Percentiles rank a stretch among this genome's conserved stretches.
phyloP scores from a whole-genome alignment of 495 filamentous ascomycete genomes.

The Trichoderma erinaceum region DNA sequence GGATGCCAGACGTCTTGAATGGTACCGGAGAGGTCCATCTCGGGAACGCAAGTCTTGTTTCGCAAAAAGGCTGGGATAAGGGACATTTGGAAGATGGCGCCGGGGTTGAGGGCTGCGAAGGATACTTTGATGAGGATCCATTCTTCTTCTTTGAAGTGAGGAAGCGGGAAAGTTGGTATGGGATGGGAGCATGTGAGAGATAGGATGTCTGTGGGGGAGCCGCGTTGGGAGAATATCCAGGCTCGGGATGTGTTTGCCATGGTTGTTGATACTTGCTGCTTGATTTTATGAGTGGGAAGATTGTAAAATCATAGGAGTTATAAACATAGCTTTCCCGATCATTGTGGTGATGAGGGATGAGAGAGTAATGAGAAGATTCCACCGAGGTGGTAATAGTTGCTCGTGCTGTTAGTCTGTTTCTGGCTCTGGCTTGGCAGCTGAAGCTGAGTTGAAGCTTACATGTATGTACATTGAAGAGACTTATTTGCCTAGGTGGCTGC shows the following conservation, averaged over 20 bases:
- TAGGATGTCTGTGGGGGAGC: conserved; percentile 23
- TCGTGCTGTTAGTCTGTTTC: too few species aligned
- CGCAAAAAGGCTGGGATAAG: conserved; percentile 31
- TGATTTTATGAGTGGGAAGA: not conserved
- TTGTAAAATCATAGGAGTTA: too few species aligned
- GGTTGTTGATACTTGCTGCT: not conserved
- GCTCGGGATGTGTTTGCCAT: conserved; percentile 16
- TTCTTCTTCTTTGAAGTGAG: conserved; percentile 13
- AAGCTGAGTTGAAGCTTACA: too few species aligned
- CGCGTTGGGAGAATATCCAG: conserved; percentile 26
- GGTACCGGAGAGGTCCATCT: conserved; percentile 35
- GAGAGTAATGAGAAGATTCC: too few species aligned
- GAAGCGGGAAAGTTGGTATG: conserved; percentile 17
- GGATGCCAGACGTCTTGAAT: conserved; percentile 24
- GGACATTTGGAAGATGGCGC: conserved; percentile 30
- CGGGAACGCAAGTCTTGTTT: conserved; percentile 27
- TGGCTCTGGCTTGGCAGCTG: too few species aligned
- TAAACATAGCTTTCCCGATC: too few species aligned
- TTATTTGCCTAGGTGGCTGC: too few species aligned
- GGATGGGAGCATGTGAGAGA: conserved; percentile 13
- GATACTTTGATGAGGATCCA: conserved; percentile 31
- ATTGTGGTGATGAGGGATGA: too few species aligned
- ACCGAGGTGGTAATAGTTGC: too few species aligned
- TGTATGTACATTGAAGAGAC: too few species aligned
- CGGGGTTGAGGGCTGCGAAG: conserved; percentile 38